phyloP scores from a whole-genome alignment of 108 stramenopile genomes.

The Discostella stelligeroides region DNA sequence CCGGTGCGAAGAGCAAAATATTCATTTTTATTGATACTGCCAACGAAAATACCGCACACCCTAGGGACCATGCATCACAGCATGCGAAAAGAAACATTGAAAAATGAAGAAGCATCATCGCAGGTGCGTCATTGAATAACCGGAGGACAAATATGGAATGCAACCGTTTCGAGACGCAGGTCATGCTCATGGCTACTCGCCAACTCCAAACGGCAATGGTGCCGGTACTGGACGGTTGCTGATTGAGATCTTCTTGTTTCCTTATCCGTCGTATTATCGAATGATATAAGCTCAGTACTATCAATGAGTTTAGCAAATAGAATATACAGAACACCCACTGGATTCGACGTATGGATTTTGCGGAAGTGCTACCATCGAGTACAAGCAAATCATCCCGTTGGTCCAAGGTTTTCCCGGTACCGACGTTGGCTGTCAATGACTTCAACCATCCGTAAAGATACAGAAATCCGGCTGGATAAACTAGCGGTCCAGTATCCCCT shows the following conservation, averaged over 20 bases:
- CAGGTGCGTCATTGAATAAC: constrained; percentile 96
- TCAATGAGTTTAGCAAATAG: constrained; percentile 69
- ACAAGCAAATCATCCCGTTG: background rate
- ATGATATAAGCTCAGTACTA: constrained; percentile 81
- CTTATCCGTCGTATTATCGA: constrained; percentile 36
- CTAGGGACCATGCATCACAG: constrained; percentile 75
- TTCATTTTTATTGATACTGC: constrained; percentile 98
- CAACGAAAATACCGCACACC: constrained; percentile 87
- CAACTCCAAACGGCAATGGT: constrained; percentile 61
- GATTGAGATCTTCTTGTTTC: constrained; percentile 15
- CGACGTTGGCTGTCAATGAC: constrained; percentile 63
- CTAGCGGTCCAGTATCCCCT: constrained; percentile 95
- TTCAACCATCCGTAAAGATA: constrained; percentile 86
- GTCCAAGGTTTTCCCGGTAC: constrained; percentile 19
- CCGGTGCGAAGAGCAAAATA: constrained; percentile 95
- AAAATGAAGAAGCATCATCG: constrained; percentile 84
- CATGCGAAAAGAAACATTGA: constrained; percentile 78
- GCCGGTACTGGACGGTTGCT: constrained; percentile 10
- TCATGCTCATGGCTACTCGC: constrained; percentile 71
- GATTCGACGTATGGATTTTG: constrained; percentile 60
- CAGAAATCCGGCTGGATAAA: constrained; percentile 97
- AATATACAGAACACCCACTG: constrained; percentile 86
- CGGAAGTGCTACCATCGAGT: constrained; percentile 38
- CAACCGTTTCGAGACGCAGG: constrained; percentile 87
- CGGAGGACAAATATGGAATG: constrained; percentile 97